Base-by-base conservation (phyloP, 2,329 filamentous ascomycete species). In the Colletotrichum paranaense region DNA sequence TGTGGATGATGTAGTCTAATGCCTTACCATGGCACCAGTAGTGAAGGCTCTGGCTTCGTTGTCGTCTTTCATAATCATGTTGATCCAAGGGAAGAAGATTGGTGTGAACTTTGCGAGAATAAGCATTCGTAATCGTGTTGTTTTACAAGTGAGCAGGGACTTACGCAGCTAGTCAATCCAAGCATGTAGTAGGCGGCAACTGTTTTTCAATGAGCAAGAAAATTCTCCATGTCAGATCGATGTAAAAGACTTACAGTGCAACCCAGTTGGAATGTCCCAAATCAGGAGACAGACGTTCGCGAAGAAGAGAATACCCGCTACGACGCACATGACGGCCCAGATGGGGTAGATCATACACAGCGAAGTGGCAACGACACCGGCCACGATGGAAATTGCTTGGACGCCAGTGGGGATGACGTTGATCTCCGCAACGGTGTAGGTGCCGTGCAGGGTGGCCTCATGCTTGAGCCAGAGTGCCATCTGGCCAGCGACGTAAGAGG, bases 291-390 rank as follows among this genome's bases (percentile, higher is more conserved):
- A 74, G 4, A 75, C 53, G 11, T 76, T 76, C 11, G 67, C 38
- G 16, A 76, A 76, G 1, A 75, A 57, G 3, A 76, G 58, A 2
- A 76, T 28, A 11, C 62, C 70, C 16, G 74, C 63, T 1, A 79
- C 77, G 24, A 77, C 63, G 5, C 71, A 76, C 46, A 80, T 76
- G 35, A 81, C 76, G 1, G 74, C 68, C 79, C 78, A 81, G 8
- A 79, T 75, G 7, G 79, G 79, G 64, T 81, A 81, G 1, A 81
- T 75, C 77, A 80, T 80, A 49, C 76, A 77, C 3, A 81, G 72
- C 1, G 75, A 77, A 1, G 80, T 81, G 1, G 75, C 75, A 9
- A 77, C 38, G 12, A 77, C 67, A 8, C 76, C 76, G 1, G 73
- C 49, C 4, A 79, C 71, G 6, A 80, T 75, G 1, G 78, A 75